These are phyloP conservation scores for Hymenoscyphus fraxineus DNA, from an alignment of 2,329 filamentous ascomycete species.

Conservation along the genomic window DNA sequence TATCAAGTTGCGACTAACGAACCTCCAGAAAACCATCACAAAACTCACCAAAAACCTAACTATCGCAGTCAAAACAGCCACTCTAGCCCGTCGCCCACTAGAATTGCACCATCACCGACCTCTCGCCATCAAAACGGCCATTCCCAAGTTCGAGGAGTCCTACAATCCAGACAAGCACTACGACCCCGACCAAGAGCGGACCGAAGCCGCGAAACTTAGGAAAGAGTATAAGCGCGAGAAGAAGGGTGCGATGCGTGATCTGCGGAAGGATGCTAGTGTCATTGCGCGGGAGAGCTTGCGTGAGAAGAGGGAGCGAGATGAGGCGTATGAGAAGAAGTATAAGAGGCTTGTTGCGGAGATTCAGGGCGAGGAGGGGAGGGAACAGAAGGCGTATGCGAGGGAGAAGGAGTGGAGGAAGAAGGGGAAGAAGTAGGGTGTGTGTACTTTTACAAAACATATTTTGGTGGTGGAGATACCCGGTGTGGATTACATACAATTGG, in stretches of 20 bases:
- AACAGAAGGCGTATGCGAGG: conserved; percentile 83
- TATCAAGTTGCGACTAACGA: conserved; percentile 18
- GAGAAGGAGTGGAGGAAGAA: conserved; percentile 74
- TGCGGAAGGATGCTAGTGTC: conserved; percentile 93
- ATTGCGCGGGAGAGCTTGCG: conserved; percentile 84
- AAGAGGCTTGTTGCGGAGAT: conserved; percentile 89
- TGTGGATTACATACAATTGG: neutral
- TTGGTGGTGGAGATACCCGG: conserved; percentile 4
- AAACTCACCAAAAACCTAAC: conserved; percentile 41
- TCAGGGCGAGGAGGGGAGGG: conserved; percentile 85
- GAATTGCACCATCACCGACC: conserved; percentile 86
- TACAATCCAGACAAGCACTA: conserved; percentile 97
- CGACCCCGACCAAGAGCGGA: conserved; percentile 87
- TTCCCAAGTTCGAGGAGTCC: conserved; percentile 93
- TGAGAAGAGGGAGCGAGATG: conserved; percentile 90
- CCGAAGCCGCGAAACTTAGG: conserved; percentile 77
- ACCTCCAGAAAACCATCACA: conserved; percentile 23
- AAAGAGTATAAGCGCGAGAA: conserved; percentile 91
- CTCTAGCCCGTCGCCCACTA: conserved; percentile 69
- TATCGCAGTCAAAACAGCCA: conserved; percentile 57
- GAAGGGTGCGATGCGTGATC: conserved; percentile 90
- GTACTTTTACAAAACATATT: neutral
- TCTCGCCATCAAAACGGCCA: conserved; percentile 78
- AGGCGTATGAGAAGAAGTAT: conserved; percentile 95
- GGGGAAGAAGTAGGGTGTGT: conserved; percentile 45